phyloP scores from a whole-genome alignment of 768 basidiomycete species.

The Calocybe indica region DNA sequence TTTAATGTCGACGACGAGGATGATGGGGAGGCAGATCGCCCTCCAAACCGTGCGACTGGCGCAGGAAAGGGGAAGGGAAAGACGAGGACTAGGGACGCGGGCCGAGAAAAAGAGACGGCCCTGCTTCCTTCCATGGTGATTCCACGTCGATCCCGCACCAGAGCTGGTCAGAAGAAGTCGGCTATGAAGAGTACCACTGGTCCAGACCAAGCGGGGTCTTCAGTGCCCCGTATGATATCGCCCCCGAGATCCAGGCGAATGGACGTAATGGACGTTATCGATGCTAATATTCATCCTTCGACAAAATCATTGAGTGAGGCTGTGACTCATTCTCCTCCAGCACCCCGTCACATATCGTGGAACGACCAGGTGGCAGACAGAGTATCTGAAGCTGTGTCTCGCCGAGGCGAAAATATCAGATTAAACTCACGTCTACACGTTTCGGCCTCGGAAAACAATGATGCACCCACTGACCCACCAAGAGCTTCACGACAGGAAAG shows the following conservation, averaged over 20 bases:
- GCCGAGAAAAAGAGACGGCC: conserved; percentile 1
- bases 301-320: too few species aligned
- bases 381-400: too few species aligned
- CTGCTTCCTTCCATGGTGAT: too few species aligned
- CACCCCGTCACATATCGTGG: too few species aligned
- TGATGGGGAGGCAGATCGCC: conserved; percentile 1
- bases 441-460: too few species aligned
- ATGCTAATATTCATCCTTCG: not conserved
- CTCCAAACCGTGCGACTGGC: conserved; percentile 1
- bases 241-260: conserved; percentile 9
- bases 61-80: conserved; percentile 9
- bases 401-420: too few species aligned
- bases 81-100: conserved; percentile 1
- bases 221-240: conserved; percentile 19
- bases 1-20: conserved; percentile 5
- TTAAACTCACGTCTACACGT: too few species aligned
- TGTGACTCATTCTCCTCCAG: too few species aligned
- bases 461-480: too few species aligned
- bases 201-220: not conserved
- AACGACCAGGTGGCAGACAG: too few species aligned
- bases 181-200: too few species aligned
- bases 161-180: not conserved
- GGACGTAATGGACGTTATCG: not conserved
- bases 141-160: not conserved
- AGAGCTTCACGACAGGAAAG: too few species aligned